A percentile compares a stretch with the other conserved stretches of the same genome.
These are phyloP conservation scores for Metschnikowia matae DNA, from an alignment of 805 yeast genomes.

Conservation along the genomic window DNA sequence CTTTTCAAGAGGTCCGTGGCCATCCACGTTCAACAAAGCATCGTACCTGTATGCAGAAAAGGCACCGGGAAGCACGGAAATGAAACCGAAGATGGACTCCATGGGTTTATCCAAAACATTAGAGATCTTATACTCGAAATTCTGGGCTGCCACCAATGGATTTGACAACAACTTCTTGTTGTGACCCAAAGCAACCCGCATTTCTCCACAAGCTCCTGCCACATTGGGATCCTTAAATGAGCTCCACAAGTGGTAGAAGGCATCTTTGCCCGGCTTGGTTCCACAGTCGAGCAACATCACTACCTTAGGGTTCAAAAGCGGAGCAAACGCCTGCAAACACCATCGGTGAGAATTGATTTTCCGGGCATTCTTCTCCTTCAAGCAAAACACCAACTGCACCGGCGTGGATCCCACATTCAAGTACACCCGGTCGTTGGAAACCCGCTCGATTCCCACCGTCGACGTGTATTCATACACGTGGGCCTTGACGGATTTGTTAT, in stretches of 20 bases:
- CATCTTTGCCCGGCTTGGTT: constrained; percentile 55
- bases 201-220: constrained; percentile 74
- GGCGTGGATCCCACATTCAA: constrained; percentile 64
- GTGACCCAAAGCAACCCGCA: constrained; percentile 73
- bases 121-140: constrained; percentile 64
- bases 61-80: constrained; percentile 65
- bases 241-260: constrained; percentile 58
- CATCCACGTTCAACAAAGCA: constrained; percentile 53
- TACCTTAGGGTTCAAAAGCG: constrained; percentile 53
- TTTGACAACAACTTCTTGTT: constrained; percentile 34
- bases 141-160: constrained; percentile 62
- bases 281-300: constrained; percentile 61
- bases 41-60: constrained; percentile 60
- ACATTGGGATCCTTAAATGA: constrained; percentile 53
- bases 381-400: constrained; percentile 56
- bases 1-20: constrained; percentile 58
- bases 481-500: constrained; percentile 57
- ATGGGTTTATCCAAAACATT: constrained; percentile 65
- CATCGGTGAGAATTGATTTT: constrained; percentile 66
- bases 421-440: constrained; percentile 57
- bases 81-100: constrained; percentile 61
- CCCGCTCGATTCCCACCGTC: constrained; percentile 52
- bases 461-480: constrained; percentile 68
- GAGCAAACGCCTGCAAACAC: constrained; percentile 64
- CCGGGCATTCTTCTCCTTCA: constrained; percentile 60